phyloP scores from a whole-genome alignment of 2,329 filamentous ascomycete genomes.

The Pseudodiploospora longispora region DNA sequence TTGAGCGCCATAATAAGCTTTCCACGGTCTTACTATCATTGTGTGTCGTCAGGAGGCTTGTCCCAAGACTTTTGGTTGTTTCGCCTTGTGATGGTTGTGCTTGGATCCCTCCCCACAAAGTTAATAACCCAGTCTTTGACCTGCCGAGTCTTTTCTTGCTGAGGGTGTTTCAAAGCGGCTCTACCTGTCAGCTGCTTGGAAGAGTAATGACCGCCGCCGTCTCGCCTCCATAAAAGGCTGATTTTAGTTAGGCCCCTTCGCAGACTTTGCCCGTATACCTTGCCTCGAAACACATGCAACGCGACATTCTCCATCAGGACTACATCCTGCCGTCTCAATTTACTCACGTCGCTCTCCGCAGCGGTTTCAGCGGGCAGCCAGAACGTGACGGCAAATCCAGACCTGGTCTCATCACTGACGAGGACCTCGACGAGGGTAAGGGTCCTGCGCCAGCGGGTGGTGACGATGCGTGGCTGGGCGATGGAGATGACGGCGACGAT shows the following conservation, averaged over 20 bases:
- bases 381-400: constrained; percentile 75
- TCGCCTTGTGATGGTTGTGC: constrained; percentile 8
- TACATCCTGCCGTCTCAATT: constrained; percentile 63
- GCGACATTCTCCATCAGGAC: constrained; percentile 74
- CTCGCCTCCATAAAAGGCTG: constrained; percentile 53
- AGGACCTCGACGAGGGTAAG: constrained; percentile 67
- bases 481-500: constrained; percentile 73
- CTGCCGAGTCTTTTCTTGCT: constrained; percentile 54
- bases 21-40: constrained; percentile 15
- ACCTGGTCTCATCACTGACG: constrained; percentile 76
- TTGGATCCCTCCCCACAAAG: constrained; percentile 49
- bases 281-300: constrained; percentile 63
- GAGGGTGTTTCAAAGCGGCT: constrained; percentile 29
- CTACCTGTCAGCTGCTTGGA: constrained; percentile 36
- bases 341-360: constrained; percentile 24
- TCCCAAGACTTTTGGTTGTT: constrained; percentile 26
- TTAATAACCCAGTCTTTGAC: constrained; percentile 69
- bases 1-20: too few species aligned
- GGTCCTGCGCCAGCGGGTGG: constrained; percentile 53
- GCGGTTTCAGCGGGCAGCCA: constrained; percentile 54
- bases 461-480: constrained; percentile 57
- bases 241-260: constrained; percentile 62
- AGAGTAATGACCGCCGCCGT: constrained; percentile 47
- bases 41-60: constrained; percentile 32
- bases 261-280: constrained; percentile 79